Percentiles rank a stretch among this genome's conserved stretches.
phyloP scores from a whole-genome alignment of 768 basidiomycete genomes.

The Nevesoporus exiguus region DNA sequence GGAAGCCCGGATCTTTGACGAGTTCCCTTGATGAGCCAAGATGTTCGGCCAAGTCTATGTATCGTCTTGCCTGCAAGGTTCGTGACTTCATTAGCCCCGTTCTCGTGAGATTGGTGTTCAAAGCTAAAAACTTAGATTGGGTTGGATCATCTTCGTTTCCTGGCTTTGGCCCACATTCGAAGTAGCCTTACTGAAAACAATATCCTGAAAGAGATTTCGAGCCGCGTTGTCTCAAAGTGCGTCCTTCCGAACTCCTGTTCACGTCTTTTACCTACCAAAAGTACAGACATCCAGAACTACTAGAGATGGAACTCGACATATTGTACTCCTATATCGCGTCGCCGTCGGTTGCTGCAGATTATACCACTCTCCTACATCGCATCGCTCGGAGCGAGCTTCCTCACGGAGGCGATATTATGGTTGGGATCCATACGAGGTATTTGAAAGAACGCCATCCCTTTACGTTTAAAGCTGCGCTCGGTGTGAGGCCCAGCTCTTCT shows the following conservation, averaged over 20 bases:
- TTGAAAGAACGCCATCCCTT: conserved; percentile 1
- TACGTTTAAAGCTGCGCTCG: neutral
- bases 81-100: conserved; percentile 14
- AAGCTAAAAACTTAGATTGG: conserved; percentile 13
- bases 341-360: conserved; percentile 5
- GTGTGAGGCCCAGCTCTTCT: too few species aligned
- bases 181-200: conserved; percentile 21
- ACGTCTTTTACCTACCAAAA: neutral
- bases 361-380: conserved; percentile 11
- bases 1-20: neutral
- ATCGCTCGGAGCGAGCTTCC: conserved; percentile 19
- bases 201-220: conserved; percentile 23
- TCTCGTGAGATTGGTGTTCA: neutral
- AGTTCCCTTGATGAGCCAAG: neutral
- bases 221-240: conserved; percentile 18
- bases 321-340: conserved; percentile 20
- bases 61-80: conserved; percentile 37
- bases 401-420: conserved; percentile 21
- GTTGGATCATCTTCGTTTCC: conserved; percentile 14
- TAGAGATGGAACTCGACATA: conserved; percentile 10
- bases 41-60: conserved; percentile 46
- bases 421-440: conserved; percentile 18
- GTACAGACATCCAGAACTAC: neutral
- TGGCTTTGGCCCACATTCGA: conserved; percentile 17
- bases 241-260: neutral